Conservation (phyloP, 176 grass and related monocot genomes). For the Cenchrus fungigraminus region DNA sequence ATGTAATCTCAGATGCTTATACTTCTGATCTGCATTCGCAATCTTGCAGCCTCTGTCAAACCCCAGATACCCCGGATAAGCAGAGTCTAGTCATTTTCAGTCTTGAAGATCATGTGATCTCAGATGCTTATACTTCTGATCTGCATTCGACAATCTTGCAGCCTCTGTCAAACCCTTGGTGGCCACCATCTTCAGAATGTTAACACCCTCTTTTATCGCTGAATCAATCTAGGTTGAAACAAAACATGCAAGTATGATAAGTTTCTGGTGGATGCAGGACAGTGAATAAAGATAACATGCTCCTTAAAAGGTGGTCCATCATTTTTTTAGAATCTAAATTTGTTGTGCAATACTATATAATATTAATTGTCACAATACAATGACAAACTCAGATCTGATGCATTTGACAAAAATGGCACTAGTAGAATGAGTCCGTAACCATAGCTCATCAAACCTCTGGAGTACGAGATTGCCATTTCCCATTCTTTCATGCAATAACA, state of each 20-base stretch:
- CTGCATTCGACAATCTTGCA: conserved; percentile 54
- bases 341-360: background rate
- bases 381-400: background rate
- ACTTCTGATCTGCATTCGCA: conserved; percentile 76
- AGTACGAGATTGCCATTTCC: background rate
- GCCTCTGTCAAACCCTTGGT: conserved; percentile 65
- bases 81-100: background rate
- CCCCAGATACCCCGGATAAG: conserved; percentile 7
- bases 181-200: conserved; percentile 72
- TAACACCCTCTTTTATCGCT: conserved; percentile 69
- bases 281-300: background rate
- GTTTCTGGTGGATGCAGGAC: background rate
- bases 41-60: conserved; percentile 57
- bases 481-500: background rate
- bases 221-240: conserved; percentile 70
- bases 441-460: too few species aligned
- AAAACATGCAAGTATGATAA: conserved; percentile 35
- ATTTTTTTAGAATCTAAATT: conserved; percentile 1
- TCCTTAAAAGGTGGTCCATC: background rate
- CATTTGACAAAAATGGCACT: too few species aligned
- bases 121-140: conserved; percentile 92
- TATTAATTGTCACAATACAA: background rate
- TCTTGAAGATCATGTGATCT: conserved; percentile 55
- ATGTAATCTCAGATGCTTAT: conserved; percentile 75
- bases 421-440: too few species aligned